phyloP scores from a whole-genome alignment of 768 basidiomycete genomes.

The Lactarius psammicola region DNA sequence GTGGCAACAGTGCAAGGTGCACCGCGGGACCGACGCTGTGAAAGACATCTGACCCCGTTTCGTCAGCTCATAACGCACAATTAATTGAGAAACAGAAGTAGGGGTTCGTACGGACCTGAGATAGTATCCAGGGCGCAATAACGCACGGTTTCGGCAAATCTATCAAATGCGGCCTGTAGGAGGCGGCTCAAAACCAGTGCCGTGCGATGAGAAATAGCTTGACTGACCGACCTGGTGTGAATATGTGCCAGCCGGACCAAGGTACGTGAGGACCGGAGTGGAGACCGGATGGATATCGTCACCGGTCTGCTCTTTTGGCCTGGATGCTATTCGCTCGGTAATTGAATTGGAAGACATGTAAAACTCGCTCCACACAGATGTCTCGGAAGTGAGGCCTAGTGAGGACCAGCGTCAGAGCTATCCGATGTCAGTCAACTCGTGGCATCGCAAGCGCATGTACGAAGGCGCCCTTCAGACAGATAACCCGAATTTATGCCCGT shows the following conservation, averaged over 20 bases:
- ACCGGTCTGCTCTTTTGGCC: neutral
- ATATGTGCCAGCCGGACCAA: slow-evolving; percentile 72
- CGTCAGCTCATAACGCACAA: too few species aligned
- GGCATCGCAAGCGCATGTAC: neutral
- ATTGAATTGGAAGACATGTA: neutral
- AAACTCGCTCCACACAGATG: neutral
- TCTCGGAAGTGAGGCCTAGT: too few species aligned
- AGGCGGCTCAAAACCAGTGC: slow-evolving; percentile 3
- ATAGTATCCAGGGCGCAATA: slow-evolving; percentile 34
- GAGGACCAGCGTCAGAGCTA: neutral
- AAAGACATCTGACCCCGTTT: slow-evolving; percentile 55
- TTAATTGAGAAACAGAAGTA: neutral
- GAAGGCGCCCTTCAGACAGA: neutral
- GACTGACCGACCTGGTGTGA: slow-evolving; percentile 53
- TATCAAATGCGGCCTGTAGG: slow-evolving; percentile 47
- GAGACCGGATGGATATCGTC: slow-evolving; percentile 33
- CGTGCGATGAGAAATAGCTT: slow-evolving; percentile 26
- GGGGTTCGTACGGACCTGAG: slow-evolving; percentile 28
- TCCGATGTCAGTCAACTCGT: neutral
- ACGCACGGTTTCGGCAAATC: slow-evolving; percentile 46
- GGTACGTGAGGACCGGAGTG: slow-evolving; percentile 48
- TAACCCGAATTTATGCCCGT: neutral
- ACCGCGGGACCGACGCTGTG: slow-evolving; percentile 45
- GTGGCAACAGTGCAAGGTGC: slow-evolving; percentile 67
- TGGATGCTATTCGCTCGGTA: neutral